phyloP scores from a whole-genome alignment of 106 monocot species.

The Agapanthus africanus region DNA sequence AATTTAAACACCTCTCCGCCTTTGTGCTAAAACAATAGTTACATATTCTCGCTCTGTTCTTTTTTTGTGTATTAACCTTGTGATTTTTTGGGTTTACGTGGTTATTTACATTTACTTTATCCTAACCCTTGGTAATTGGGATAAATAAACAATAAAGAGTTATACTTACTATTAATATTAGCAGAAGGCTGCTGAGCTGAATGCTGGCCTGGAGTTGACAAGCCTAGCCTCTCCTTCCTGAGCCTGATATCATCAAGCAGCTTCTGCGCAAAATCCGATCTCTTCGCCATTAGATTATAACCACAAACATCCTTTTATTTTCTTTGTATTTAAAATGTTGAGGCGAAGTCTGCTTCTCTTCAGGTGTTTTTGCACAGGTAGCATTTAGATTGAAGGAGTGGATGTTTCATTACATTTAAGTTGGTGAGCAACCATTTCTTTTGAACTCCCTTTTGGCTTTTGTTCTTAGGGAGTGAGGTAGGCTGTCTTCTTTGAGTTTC shows the following conservation, averaged over 20 bases:
- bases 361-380: neutral
- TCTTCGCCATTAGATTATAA: conserved; percentile 18
- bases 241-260: conserved; percentile 35
- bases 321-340: neutral
- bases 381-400: neutral
- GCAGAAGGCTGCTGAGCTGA: neutral
- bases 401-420: conserved; percentile 9
- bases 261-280: conserved; percentile 45
- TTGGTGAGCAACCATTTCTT: conserved; percentile 13
- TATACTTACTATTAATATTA: too few species aligned
- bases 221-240: conserved; percentile 34
- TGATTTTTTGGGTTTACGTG: too few species aligned
- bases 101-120: too few species aligned
- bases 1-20: too few species aligned
- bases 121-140: neutral
- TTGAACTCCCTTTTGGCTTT: neutral
- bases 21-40: too few species aligned
- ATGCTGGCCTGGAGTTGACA: conserved; percentile 1
- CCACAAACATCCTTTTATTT: neutral
- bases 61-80: too few species aligned
- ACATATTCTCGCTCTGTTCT: too few species aligned
- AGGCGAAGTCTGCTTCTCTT: neutral
- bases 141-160: neutral
- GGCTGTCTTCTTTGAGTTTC: conserved; percentile 10
- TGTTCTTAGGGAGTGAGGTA: conserved; percentile 17